Evolutionary conservation across 2,329 filamentous ascomycete species (phyloP), one percentile per base, ranked within the genome.

Genomic region (Cordyceps tenuipes): DNA sequence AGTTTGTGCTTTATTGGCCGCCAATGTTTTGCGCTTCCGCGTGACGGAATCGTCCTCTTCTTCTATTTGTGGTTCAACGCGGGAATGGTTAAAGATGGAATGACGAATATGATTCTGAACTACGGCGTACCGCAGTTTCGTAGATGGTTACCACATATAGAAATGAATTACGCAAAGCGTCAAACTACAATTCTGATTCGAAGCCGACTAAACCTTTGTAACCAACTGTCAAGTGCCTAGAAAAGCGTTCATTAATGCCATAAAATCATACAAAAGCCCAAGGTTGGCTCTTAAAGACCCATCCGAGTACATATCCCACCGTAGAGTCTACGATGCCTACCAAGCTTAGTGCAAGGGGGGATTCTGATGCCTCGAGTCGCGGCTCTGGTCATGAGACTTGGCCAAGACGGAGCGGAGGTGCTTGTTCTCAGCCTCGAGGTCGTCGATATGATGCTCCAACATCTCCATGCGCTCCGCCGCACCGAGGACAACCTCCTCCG

Each of bases 401-500:
- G 46, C 34, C 4, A 59, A 43, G 3, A 39, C 36, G 48, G 39
- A 19, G 15, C 65, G 64, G 43, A 71, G 61, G 4, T 62, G 62
- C 48, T 59, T 67, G 54, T 79, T 79, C 59, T 79, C 81, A 57
- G 69, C 72, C 66, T 82, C 79, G 9, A 87, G 70, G 29, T 76
- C 71, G 53, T 79, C 76, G 29, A 88, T 73, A 59, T 77, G 71
- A 56, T 76, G 70, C 63, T 82, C 75, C 44, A 88, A 71, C 10
- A 77, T 77, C 63, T 85, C 84, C 73, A 84, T 81, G 68, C 83
- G 77, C 70, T 88, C 85, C 41, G 81, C 73, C 1, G 84, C 84
- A 9, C 83, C 84, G 7, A 85, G 77, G 34, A 81, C 81, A 62
- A 88, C 76, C 70, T 89, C 86, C 67, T 89, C 84, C 7, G 87